Conservation (phyloP, 768 basidiomycete species). For the Boletus sensibilis region DNA sequence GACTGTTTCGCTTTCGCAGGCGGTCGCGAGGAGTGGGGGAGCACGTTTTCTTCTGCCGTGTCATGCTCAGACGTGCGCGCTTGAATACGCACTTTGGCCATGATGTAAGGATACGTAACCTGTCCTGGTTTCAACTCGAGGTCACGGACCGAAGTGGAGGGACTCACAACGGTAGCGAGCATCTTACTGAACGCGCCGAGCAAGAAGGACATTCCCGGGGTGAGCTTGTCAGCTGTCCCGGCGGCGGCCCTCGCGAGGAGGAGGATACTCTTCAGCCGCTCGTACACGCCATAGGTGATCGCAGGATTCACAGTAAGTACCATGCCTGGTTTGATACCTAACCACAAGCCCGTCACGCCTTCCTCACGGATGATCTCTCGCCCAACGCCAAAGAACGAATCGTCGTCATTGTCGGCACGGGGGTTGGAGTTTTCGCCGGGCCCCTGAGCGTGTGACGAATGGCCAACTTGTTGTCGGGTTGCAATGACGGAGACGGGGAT, state of each 20-base stretch:
- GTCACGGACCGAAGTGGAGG: not conserved
- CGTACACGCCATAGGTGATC: slow-evolving; percentile 94
- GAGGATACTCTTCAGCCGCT: slow-evolving; percentile 79
- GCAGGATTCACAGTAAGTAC: slow-evolving; percentile 98
- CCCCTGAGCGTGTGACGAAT: slow-evolving; percentile 20
- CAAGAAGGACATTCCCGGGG: slow-evolving; percentile 75
- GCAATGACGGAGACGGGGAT: slow-evolving; percentile 98
- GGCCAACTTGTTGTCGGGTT: slow-evolving; percentile 91
- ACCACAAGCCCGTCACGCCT: slow-evolving; percentile 85
- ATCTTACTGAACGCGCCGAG: slow-evolving; percentile 95
- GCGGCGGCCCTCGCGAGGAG: slow-evolving; percentile 52
- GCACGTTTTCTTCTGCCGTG: slow-evolving; percentile 30
- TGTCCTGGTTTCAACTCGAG: slow-evolving; percentile 28
- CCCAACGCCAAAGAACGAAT: slow-evolving; percentile 78
- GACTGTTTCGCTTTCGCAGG: slow-evolving; percentile 44
- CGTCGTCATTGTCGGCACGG: slow-evolving; percentile 38
- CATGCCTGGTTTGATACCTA: slow-evolving; percentile 87
- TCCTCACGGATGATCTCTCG: slow-evolving; percentile 88
- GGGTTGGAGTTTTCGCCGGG: not conserved
- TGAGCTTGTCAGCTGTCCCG: slow-evolving; percentile 55
- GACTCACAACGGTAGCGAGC: slow-evolving; percentile 85
- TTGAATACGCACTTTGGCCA: slow-evolving; percentile 96
- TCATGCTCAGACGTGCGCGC: slow-evolving; percentile 65
- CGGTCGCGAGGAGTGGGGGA: not conserved
- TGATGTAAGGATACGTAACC: slow-evolving; percentile 95